Conservation (phyloP, 2,329 filamentous ascomycete genomes). For the Rhinocladiella similis region DNA sequence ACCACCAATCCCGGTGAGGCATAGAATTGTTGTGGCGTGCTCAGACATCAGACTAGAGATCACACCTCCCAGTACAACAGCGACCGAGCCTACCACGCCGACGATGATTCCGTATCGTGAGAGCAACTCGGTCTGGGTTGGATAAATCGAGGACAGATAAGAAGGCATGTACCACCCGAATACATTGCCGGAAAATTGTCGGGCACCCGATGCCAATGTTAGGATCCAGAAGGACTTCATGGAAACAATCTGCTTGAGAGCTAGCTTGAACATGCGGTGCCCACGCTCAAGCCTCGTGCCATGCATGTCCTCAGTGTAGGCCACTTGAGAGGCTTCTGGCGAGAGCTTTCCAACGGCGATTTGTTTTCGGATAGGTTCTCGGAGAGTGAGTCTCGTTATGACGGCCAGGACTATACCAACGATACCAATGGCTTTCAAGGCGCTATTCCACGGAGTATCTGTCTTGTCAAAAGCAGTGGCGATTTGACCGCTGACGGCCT, state of each 20-base stretch:
- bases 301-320: background rate
- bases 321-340: background rate
- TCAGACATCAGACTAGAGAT: conserved; percentile 4
- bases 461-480: background rate
- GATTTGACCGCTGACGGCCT: background rate
- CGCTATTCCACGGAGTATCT: background rate
- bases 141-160: conserved; percentile 28
- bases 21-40: background rate
- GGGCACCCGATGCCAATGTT: conserved; percentile 23
- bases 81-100: conserved; percentile 29
- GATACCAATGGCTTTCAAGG: background rate
- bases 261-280: background rate
- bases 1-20: conserved; percentile 28
- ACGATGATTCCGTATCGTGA: conserved; percentile 31
- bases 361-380: background rate
- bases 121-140: conserved; percentile 17
- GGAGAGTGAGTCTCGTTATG: background rate
- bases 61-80: conserved; percentile 29
- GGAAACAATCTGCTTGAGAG: background rate
- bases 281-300: background rate
- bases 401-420: background rate
- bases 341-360: background rate
- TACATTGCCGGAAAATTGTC: conserved; percentile 29
- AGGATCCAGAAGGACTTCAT: conserved; percentile 30
- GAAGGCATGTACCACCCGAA: conserved; percentile 32